These are phyloP conservation scores for Ophiobolus disseminans DNA, from an alignment of 2,329 filamentous ascomycete species.

Conservation along the genomic window DNA sequence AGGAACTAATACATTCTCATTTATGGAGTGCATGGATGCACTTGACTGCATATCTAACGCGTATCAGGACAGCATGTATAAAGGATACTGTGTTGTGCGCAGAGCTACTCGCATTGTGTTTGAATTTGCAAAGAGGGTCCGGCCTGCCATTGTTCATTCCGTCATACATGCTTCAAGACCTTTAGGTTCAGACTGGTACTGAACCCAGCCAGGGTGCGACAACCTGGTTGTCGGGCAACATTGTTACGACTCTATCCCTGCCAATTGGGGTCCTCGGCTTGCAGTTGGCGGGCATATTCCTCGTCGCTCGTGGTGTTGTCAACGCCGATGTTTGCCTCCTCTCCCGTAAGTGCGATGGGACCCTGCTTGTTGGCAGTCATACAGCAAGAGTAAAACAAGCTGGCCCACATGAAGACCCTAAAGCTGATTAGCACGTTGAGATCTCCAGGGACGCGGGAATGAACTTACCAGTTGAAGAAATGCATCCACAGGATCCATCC, in stretches of 20 bases:
- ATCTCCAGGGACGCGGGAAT: background rate
- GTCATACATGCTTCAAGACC: too few relatives aligned
- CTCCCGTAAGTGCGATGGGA: conserved; percentile 28
- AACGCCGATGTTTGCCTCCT: conserved; percentile 25
- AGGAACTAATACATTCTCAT: too few relatives aligned
- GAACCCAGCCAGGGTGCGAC: too few relatives aligned
- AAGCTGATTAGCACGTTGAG: background rate
- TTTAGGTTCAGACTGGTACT: too few relatives aligned
- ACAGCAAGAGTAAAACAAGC: conserved; percentile 36
- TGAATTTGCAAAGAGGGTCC: too few relatives aligned
- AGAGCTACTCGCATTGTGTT: too few relatives aligned
- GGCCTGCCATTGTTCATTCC: too few relatives aligned
- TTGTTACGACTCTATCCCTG: conserved; percentile 17
- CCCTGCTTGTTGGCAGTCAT: conserved; percentile 30
- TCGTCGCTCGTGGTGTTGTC: conserved; percentile 21
- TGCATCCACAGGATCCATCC: conserved; percentile 28
- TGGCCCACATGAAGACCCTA: conserved; percentile 35
- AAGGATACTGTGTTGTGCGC: too few relatives aligned
- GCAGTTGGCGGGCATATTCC: conserved; percentile 24
- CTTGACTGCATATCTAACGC: too few relatives aligned
- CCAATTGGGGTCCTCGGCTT: conserved; percentile 31
- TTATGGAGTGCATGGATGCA: too few relatives aligned
- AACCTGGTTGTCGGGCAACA: too few relatives aligned
- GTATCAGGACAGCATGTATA: too few relatives aligned
- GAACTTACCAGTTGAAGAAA: conserved; percentile 34